phyloP scores from a whole-genome alignment of 257 asterid species.

The Salvia hispanica region DNA sequence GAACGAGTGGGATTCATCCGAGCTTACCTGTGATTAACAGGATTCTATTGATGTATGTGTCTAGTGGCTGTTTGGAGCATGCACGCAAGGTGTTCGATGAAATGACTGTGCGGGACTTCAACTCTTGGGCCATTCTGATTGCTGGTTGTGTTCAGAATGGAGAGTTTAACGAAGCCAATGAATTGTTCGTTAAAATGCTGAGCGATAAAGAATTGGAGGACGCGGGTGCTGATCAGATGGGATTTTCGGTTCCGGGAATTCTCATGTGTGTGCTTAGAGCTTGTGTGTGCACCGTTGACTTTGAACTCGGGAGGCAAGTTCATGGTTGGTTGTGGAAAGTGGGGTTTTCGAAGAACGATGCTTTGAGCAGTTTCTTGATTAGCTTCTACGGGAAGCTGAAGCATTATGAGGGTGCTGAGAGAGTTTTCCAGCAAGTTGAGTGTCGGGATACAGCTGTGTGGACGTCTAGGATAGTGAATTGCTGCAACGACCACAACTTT shows the following conservation, averaged over 20 bases:
- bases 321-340: constrained; percentile 69
- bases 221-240: constrained; percentile 34
- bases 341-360: constrained; percentile 47
- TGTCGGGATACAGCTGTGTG: constrained; percentile 55
- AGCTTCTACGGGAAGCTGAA: constrained; percentile 64
- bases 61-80: constrained; percentile 37
- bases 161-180: constrained; percentile 37
- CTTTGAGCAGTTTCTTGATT: constrained; percentile 65
- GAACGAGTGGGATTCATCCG: constrained; percentile 38
- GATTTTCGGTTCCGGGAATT: constrained; percentile 51
- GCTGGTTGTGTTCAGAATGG: constrained; percentile 60
- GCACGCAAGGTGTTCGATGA: constrained; percentile 68
- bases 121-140: constrained; percentile 68
- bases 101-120: constrained; percentile 54
- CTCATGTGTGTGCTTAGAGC: constrained; percentile 64
- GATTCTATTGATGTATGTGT: constrained; percentile 52
- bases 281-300: constrained; percentile 43
- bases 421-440: constrained; percentile 44
- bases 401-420: constrained; percentile 44
- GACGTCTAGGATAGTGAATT: constrained; percentile 63
- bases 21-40: constrained; percentile 45
- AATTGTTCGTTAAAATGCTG: constrained; percentile 53
- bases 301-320: constrained; percentile 65
- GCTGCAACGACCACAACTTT: constrained; percentile 43
- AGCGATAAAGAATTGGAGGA: constrained; percentile 30